Evolutionary conservation across 164 flowering plant genomes (phyloP).

Genomic region (Berberis thunbergii): DNA sequence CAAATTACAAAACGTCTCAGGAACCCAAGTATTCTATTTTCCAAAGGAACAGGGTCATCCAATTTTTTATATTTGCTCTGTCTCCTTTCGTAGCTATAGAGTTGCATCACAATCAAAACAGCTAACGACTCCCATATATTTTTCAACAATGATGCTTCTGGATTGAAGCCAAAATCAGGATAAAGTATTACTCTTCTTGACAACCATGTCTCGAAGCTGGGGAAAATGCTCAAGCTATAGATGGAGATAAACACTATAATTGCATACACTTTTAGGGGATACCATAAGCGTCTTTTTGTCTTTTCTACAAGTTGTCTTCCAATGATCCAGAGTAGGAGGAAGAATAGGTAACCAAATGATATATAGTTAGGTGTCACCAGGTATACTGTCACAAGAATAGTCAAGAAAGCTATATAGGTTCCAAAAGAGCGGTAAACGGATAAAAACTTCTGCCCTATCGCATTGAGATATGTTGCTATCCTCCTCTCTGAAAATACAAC

Average conservation of each 20-base stretch:
- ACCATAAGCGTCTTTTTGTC: constrained; percentile 78
- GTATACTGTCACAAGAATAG: constrained; percentile 80
- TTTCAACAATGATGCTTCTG: constrained; percentile 55
- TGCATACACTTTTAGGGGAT: constrained; percentile 84
- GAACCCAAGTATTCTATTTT: constrained; percentile 52
- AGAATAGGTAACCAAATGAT: constrained; percentile 86
- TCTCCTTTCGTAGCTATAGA: constrained; percentile 96
- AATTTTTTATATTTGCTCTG: constrained; percentile 41
- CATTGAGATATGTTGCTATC: constrained; percentile 72
- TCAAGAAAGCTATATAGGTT: constrained; percentile 75
- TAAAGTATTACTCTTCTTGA: constrained; percentile 49
- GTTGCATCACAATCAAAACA: constrained; percentile 90
- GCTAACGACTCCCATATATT: constrained; percentile 91
- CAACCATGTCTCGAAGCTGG: constrained; percentile 54
- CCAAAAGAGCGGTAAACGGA: constrained; percentile 79
- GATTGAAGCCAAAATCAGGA: constrained; percentile 56
- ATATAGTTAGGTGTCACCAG: constrained; percentile 71
- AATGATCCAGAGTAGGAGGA: constrained; percentile 80
- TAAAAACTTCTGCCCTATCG: constrained; percentile 69
- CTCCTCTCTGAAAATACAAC: constrained; percentile 58
- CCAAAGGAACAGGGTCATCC: constrained; percentile 24
- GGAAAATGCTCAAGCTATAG: constrained; percentile 69
- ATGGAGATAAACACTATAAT: constrained; percentile 51
- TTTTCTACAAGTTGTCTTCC: constrained; percentile 91
- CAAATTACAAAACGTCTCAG: constrained; percentile 59